A percentile compares a stretch with the other conserved stretches of the same genome.
Conservation (phyloP, 2,329 filamentous ascomycete genomes). For the Clathrospora elynae region DNA sequence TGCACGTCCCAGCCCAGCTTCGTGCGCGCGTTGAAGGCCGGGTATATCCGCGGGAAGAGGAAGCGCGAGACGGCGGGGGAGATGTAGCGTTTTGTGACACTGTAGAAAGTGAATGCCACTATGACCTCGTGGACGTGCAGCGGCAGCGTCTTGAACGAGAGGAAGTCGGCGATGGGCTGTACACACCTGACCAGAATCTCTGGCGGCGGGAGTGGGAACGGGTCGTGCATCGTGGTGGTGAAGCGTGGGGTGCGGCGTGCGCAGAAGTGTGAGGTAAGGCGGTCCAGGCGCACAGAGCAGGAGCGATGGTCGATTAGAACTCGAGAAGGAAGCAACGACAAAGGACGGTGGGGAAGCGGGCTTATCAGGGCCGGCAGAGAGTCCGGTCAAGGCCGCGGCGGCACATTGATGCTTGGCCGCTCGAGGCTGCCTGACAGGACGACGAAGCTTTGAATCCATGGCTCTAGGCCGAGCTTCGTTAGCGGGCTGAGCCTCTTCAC, state of each 20-base stretch:
- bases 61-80: constrained; percentile 69
- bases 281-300: constrained; percentile 9
- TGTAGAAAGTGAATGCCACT: constrained; percentile 69
- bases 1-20: constrained; percentile 84
- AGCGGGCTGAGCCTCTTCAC: constrained; percentile 21
- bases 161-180: constrained; percentile 67
- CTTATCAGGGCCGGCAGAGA: constrained; percentile 18
- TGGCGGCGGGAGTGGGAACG: constrained; percentile 67
- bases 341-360: constrained; percentile 8
- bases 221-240: constrained; percentile 67
- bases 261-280: constrained; percentile 17
- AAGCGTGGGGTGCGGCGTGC: constrained; percentile 10
- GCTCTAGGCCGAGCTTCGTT: constrained; percentile 21
- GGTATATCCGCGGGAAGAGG: constrained; percentile 69
- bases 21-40: constrained; percentile 64
- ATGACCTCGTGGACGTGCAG: constrained; percentile 79
- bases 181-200: constrained; percentile 60
- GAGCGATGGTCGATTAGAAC: constrained; percentile 5
- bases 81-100: constrained; percentile 67
- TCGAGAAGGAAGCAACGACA: constrained; percentile 8
- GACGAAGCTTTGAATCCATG: constrained; percentile 8
- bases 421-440: constrained; percentile 22
- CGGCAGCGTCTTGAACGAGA: constrained; percentile 69
- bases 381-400: constrained; percentile 4
- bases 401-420: constrained; percentile 16